Conservation (phyloP, 2,329 filamentous ascomycete genomes). For the Fusarium pseudonygamai region DNA sequence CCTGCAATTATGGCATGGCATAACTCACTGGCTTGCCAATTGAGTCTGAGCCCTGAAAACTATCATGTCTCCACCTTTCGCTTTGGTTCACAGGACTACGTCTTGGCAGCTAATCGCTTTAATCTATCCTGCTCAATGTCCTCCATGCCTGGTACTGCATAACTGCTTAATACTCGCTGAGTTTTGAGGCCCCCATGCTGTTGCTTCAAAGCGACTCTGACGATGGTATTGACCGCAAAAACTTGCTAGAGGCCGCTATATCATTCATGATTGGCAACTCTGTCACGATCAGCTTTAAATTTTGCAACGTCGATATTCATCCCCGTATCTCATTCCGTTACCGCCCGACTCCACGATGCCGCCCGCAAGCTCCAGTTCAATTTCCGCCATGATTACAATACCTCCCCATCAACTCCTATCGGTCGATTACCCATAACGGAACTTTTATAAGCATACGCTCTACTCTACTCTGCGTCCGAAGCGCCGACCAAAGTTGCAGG, state of each 20-base stretch:
- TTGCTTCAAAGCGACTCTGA: slow-evolving; percentile 1
- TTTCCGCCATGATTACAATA: slow-evolving; percentile 16
- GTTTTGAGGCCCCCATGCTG: background rate
- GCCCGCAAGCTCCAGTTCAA: slow-evolving; percentile 12
- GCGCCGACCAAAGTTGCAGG: background rate
- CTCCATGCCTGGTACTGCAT: slow-evolving; percentile 14
- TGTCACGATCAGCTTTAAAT: slow-evolving; percentile 4
- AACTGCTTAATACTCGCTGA: background rate
- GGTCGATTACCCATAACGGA: background rate
- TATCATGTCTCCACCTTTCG: slow-evolving; percentile 26
- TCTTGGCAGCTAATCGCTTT: slow-evolving; percentile 1
- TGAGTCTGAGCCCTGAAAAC: slow-evolving; percentile 30
- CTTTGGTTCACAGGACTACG: slow-evolving; percentile 11
- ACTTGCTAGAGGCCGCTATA: background rate
- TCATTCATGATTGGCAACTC: background rate
- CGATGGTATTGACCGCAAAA: background rate
- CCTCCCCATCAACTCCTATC: background rate
- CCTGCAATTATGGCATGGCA: slow-evolving; percentile 20
- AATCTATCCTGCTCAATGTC: background rate
- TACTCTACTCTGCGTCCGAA: background rate
- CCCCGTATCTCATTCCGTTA: slow-evolving; percentile 1
- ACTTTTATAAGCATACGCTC: background rate
- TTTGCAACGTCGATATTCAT: background rate
- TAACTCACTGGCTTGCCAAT: slow-evolving; percentile 19
- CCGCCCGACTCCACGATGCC: slow-evolving; percentile 27